Percentiles rank a stretch among this genome's conserved stretches.
Conservation (phyloP, 1,284 basidiomycete genomes). For the Cutaneotrichosporon arboriforme region DNA sequence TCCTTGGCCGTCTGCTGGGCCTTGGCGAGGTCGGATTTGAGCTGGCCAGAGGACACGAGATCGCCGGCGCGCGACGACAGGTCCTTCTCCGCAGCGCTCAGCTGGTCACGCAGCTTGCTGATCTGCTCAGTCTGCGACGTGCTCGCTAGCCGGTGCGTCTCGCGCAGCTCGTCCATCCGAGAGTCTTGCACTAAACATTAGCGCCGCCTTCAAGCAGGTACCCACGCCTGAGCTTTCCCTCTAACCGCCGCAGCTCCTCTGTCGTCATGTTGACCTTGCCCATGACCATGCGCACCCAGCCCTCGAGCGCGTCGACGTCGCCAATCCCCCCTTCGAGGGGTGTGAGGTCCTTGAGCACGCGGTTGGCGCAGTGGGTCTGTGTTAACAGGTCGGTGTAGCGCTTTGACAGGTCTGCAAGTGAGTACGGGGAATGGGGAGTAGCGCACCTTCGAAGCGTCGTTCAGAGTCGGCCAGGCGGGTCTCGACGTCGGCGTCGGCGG, state of each 20-base stretch:
- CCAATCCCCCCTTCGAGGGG: conserved; percentile 60
- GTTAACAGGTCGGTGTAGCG: conserved; percentile 30
- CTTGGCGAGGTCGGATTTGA: conserved; percentile 60
- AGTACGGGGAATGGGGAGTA: background rate
- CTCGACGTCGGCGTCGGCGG: conserved; percentile 2
- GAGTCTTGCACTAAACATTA: conserved; percentile 61
- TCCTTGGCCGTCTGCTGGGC: conserved; percentile 66
- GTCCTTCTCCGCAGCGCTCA: conserved; percentile 64
- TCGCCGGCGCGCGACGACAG: conserved; percentile 48
- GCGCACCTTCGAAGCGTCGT: conserved; percentile 31
- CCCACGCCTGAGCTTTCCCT: conserved; percentile 65
- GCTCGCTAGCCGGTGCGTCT: conserved; percentile 71
- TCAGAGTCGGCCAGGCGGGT: conserved; percentile 25
- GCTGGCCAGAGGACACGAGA: conserved; percentile 55
- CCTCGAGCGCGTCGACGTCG: conserved; percentile 63
- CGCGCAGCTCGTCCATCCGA: conserved; percentile 72
- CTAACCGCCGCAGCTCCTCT: conserved; percentile 64
- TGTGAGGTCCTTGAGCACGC: conserved; percentile 64
- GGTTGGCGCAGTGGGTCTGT: conserved; percentile 56
- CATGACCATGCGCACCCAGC: conserved; percentile 64
- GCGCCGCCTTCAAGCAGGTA: conserved; percentile 3
- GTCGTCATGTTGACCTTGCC: conserved; percentile 62
- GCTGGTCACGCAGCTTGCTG: conserved; percentile 61
- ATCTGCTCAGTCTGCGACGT: conserved; percentile 69
- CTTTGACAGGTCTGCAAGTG: conserved; percentile 29